These are phyloP conservation scores for Elongisporangium undulatum DNA, from an alignment of 352 stramenopile species.

Conservation along the genomic window DNA sequence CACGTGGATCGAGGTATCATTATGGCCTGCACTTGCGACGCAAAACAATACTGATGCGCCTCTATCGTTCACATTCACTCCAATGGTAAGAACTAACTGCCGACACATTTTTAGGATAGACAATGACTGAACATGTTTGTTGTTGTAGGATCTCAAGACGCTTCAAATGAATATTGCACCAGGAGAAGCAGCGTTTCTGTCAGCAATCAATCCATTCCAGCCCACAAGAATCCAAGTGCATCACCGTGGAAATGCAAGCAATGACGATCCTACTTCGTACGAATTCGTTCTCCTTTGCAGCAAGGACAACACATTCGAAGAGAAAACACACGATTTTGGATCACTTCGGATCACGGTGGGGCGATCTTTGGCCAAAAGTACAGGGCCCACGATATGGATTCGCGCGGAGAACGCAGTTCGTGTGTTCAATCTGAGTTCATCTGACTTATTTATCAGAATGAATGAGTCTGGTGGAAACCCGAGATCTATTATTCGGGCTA, in stretches of 20 bases:
- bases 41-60: constrained; percentile 30
- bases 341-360: not conserved
- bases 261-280: constrained; percentile 6
- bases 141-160: not conserved
- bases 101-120: not conserved
- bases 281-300: constrained; percentile 5
- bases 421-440: not conserved
- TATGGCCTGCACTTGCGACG: constrained; percentile 38
- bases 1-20: constrained; percentile 44
- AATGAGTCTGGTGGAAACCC: not conserved
- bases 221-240: constrained; percentile 14
- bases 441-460: not conserved
- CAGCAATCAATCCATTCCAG: constrained; percentile 37
- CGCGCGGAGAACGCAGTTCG: not conserved
- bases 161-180: constrained; percentile 15
- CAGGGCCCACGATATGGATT: not conserved
- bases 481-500: not conserved
- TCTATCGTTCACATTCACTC: constrained; percentile 25
- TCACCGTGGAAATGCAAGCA: not conserved
- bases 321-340: not conserved
- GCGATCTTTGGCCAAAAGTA: not conserved
- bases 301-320: not conserved
- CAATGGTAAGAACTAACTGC: constrained; percentile 29
- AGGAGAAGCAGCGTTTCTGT: constrained; percentile 15
- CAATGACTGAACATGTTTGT: not conserved